Conservation (phyloP, 768 basidiomycete genomes). For the Boletus huronensis region DNA sequence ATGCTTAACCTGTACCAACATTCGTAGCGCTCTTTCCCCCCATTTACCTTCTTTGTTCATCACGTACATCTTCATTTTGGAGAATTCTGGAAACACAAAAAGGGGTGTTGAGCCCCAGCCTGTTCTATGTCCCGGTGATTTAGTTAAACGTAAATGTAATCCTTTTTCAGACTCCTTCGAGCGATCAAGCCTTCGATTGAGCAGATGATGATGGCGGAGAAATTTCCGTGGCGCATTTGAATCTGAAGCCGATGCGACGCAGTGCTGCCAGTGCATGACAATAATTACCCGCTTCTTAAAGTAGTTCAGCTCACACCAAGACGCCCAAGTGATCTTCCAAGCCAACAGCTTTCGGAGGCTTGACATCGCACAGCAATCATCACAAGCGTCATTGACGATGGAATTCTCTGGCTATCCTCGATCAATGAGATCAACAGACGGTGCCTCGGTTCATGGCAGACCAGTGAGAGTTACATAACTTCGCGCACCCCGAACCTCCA, state of each 20-base stretch:
- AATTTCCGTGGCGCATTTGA: not conserved
- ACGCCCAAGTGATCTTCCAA: too few relatives aligned
- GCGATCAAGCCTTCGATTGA: not conserved
- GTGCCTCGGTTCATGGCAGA: not conserved
- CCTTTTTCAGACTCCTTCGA: not conserved
- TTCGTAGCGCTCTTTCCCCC: slow-evolving; percentile 1
- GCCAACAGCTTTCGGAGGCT: not conserved
- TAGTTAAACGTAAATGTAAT: slow-evolving; percentile 6
- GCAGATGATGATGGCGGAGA: not conserved
- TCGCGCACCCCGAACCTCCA: not conserved
- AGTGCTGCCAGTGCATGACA: not conserved
- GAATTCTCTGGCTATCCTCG: not conserved
- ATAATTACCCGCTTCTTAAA: not conserved
- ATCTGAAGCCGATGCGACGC: not conserved
- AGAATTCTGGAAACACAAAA: slow-evolving; percentile 16
- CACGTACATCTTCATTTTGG: slow-evolving; percentile 1
- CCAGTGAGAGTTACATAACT: too few relatives aligned
- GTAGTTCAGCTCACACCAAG: not conserved
- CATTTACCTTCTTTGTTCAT: not conserved
- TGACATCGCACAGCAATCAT: not conserved
- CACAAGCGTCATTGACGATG: not conserved
- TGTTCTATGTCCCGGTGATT: slow-evolving; percentile 2
- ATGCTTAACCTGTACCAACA: slow-evolving; percentile 27
- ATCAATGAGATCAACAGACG: not conserved
- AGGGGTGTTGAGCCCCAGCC: slow-evolving; percentile 21